Evolutionary conservation across 192 early-diverging fungal species (phyloP).

Genomic region (Rhizoclosmatium globosum): DNA sequence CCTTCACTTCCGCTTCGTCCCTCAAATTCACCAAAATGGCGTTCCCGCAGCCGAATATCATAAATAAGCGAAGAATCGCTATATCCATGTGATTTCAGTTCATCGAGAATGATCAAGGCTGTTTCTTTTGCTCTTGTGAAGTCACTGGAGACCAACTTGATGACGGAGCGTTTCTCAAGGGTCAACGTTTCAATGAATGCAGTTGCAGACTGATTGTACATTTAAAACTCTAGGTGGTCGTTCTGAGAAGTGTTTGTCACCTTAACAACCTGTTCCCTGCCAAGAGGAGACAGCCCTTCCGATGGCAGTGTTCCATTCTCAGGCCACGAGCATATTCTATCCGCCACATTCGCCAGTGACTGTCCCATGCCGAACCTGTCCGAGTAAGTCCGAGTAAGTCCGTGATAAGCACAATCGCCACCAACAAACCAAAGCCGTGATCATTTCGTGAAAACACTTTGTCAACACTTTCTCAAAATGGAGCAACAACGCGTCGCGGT

Average conservation of each 20-base stretch:
- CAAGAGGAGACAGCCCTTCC: constrained; percentile 61
- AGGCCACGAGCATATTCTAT: constrained; percentile 61
- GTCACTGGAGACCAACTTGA: constrained; percentile 59
- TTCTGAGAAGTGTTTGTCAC: constrained; percentile 45
- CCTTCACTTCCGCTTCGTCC: constrained; percentile 48
- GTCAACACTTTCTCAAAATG: constrained; percentile 26
- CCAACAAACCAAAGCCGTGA: too few relatives aligned
- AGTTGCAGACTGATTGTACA: background rate
- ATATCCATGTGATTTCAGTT: background rate
- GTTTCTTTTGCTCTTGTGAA: constrained; percentile 63
- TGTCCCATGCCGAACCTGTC: constrained; percentile 63
- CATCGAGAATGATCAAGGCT: constrained; percentile 50
- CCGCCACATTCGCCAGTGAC: constrained; percentile 62
- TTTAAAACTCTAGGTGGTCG: constrained; percentile 23
- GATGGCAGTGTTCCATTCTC: constrained; percentile 57
- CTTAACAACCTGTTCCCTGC: constrained; percentile 55
- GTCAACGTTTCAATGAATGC: constrained; percentile 8
- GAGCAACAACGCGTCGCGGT: constrained; percentile 51
- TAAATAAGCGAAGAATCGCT: background rate
- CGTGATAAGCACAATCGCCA: too few relatives aligned
- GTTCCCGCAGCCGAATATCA: constrained; percentile 55
- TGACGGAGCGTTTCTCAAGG: background rate
- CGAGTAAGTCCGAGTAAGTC: background rate
- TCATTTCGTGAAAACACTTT: too few relatives aligned
- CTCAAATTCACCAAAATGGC: constrained; percentile 66